These are phyloP conservation scores for Drosera capensis DNA, from an alignment of 148 eudicot genomes.

Conservation along the genomic window DNA sequence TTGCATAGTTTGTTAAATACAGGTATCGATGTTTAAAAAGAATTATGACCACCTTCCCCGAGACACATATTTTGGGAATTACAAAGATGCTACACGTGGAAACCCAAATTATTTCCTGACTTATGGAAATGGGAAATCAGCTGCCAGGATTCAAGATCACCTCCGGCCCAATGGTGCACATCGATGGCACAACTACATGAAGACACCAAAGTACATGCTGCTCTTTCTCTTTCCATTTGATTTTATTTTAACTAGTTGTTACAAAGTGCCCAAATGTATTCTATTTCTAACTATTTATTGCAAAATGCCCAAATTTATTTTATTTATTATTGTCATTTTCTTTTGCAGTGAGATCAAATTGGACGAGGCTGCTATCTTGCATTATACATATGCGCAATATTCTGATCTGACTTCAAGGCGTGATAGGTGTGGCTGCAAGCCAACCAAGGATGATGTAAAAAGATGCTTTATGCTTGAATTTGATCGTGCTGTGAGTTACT, in stretches of 20 bases:
- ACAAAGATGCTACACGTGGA: constrained; percentile 84
- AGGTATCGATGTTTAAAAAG: constrained; percentile 91
- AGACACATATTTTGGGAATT: constrained; percentile 80
- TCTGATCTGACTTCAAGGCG: constrained; percentile 91
- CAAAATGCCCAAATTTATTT: background rate
- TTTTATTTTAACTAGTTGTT: too few relatives aligned
- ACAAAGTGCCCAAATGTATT: too few relatives aligned
- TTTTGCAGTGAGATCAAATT: constrained; percentile 64
- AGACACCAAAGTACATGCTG: constrained; percentile 54
- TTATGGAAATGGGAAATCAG: constrained; percentile 78
- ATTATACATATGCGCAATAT: constrained; percentile 72
- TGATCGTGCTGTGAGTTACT: constrained; percentile 81
- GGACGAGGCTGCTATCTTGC: constrained; percentile 92
- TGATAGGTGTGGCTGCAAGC: constrained; percentile 95
- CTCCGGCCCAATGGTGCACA: constrained; percentile 89
- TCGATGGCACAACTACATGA: constrained; percentile 91
- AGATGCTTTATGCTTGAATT: constrained; percentile 94
- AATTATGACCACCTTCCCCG: constrained; percentile 83
- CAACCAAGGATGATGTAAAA: constrained; percentile 89
- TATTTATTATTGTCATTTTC: constrained; percentile 4
- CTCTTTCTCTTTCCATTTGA: constrained; percentile 2
- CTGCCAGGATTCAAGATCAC: constrained; percentile 68
- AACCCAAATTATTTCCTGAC: constrained; percentile 81
- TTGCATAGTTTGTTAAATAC: background rate
- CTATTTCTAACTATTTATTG: background rate